These are phyloP conservation scores for Cinnamomum micranthum DNA, from an alignment of 164 flowering plant species.

Conservation along the genomic window DNA sequence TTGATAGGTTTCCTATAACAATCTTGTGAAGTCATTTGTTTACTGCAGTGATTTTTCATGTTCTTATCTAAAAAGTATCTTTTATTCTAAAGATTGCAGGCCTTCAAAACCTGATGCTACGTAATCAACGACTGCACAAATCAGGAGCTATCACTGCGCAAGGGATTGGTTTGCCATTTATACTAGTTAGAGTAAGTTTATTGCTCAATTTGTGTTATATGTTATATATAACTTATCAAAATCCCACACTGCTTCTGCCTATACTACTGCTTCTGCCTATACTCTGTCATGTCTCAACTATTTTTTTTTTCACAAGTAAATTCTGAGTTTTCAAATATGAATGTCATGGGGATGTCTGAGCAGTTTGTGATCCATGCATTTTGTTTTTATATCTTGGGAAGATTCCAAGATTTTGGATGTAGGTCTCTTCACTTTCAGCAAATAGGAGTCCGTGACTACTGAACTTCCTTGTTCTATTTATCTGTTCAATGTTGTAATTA, in stretches of 20 bases:
- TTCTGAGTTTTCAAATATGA: too few relatives aligned
- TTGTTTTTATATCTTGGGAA: too few relatives aligned
- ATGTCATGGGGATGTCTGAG: too few relatives aligned
- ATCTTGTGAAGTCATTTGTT: slow-evolving; percentile 1
- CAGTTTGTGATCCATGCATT: too few relatives aligned
- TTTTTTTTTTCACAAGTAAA: too few relatives aligned
- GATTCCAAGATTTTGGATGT: too few relatives aligned
- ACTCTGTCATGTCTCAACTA: too few relatives aligned
- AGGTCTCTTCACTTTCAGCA: too few relatives aligned
- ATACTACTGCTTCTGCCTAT: too few relatives aligned
- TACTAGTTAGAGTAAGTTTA: slow-evolving; percentile 29
- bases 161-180: slow-evolving; percentile 31
- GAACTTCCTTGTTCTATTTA: too few relatives aligned
- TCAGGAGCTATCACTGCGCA: slow-evolving; percentile 11
- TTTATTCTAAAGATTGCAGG: slow-evolving; percentile 18
- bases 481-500: too few relatives aligned
- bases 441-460: too few relatives aligned
- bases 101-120: slow-evolving; percentile 20
- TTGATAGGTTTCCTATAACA: neutral
- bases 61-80: neutral
- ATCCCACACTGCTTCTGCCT: neutral
- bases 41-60: slow-evolving; percentile 2
- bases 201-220: neutral
- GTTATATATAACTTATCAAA: neutral
- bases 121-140: slow-evolving; percentile 18